These are phyloP conservation scores for Cyberlindnera sargentensis DNA, from an alignment of 805 yeast genomes.

Conservation along the genomic window DNA sequence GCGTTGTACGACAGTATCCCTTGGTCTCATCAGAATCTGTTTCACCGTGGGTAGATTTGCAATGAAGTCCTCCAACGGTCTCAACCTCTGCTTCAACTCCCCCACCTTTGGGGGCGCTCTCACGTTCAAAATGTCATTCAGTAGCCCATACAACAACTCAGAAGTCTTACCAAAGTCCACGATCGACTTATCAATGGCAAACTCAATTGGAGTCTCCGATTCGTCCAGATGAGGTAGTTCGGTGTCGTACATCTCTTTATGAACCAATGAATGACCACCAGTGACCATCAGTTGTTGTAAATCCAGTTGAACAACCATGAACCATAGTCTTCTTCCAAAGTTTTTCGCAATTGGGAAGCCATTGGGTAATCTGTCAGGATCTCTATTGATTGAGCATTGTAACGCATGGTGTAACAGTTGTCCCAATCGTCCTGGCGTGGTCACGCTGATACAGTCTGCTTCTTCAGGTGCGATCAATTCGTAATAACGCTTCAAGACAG, in stretches of 20 bases:
- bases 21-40: slow-evolving; percentile 13
- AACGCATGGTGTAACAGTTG: slow-evolving; percentile 17
- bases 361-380: slow-evolving; percentile 12
- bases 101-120: slow-evolving; percentile 12
- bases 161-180: slow-evolving; percentile 9
- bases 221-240: slow-evolving; percentile 21
- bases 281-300: slow-evolving; percentile 15
- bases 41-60: slow-evolving; percentile 4
- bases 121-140: slow-evolving; percentile 15
- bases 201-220: slow-evolving; percentile 15
- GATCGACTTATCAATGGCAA: slow-evolving; percentile 14
- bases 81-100: slow-evolving; percentile 5
- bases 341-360: slow-evolving; percentile 4
- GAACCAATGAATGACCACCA: slow-evolving; percentile 21
- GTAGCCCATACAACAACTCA: slow-evolving; percentile 13
- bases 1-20: slow-evolving; percentile 14
- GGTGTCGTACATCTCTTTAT: slow-evolving; percentile 15
- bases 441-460: slow-evolving; percentile 17
- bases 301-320: slow-evolving; percentile 14
- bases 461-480: slow-evolving; percentile 19
- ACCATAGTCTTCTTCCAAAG: slow-evolving; percentile 22
- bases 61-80: slow-evolving; percentile 10
- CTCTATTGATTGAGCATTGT: slow-evolving; percentile 18
- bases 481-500: slow-evolving; percentile 12
- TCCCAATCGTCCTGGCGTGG: slow-evolving; percentile 15